phyloP scores from a whole-genome alignment of 305 asterid species.

The Fraxinus sp. region DNA sequence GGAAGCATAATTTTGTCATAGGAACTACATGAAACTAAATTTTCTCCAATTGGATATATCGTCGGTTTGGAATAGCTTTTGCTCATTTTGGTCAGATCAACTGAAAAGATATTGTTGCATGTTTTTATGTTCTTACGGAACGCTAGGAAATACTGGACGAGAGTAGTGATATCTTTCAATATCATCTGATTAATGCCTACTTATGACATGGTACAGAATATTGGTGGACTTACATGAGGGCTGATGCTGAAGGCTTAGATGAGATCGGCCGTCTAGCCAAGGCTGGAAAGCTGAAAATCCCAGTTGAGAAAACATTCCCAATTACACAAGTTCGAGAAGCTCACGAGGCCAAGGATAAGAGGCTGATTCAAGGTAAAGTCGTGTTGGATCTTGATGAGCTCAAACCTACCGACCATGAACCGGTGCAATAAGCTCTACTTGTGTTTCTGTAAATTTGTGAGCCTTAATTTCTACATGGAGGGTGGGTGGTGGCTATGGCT shows the following conservation, averaged over 20 bases:
- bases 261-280: conserved; percentile 70
- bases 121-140: background rate
- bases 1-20: background rate
- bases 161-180: background rate
- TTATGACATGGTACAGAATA: conserved; percentile 53
- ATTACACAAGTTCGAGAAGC: conserved; percentile 72
- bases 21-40: background rate
- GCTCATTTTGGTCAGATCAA: background rate
- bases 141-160: background rate
- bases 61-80: background rate
- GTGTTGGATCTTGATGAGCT: conserved; percentile 67
- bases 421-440: background rate
- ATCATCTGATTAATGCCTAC: conserved; percentile 2
- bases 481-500: background rate
- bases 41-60: background rate
- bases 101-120: background rate
- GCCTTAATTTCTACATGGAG: background rate
- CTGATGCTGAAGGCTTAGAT: conserved; percentile 78
- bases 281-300: conserved; percentile 69
- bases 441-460: background rate
- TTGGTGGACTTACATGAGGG: conserved; percentile 93
- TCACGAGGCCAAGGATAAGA: conserved; percentile 74
- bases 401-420: background rate
- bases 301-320: conserved; percentile 74
- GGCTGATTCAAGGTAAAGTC: conserved; percentile 72